These are phyloP conservation scores for Auriscalpium orientale DNA, from an alignment of 768 basidiomycete genomes.

Conservation along the genomic window DNA sequence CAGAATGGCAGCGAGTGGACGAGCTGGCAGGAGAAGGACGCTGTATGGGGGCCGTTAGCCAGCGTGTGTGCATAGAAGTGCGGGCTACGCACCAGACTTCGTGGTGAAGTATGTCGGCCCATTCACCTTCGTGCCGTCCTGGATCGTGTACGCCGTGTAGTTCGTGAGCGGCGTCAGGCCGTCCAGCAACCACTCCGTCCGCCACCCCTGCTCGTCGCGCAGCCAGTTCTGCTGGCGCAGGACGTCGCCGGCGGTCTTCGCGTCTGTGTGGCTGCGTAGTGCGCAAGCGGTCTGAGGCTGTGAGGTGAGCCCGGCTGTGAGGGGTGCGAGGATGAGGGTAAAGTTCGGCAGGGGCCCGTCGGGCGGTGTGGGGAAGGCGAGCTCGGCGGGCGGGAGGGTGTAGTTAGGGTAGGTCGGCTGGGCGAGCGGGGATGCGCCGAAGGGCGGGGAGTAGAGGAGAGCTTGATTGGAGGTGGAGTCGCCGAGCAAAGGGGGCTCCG, in stretches of 20 bases:
- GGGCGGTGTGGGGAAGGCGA: constrained; percentile 37
- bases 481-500: constrained; percentile 48
- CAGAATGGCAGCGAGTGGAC: constrained; percentile 70
- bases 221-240: constrained; percentile 48
- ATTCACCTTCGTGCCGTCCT: constrained; percentile 47
- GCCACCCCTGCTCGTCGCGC: constrained; percentile 49
- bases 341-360: constrained; percentile 34
- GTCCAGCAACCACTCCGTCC: constrained; percentile 59
- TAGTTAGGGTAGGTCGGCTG: constrained; percentile 67
- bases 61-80: neutral
- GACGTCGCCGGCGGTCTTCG: constrained; percentile 16
- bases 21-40: constrained; percentile 61
- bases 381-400: constrained; percentile 54
- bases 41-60: constrained; percentile 30
- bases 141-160: constrained; percentile 67
- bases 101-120: constrained; percentile 68
- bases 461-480: constrained; percentile 72
- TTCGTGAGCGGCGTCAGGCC: constrained; percentile 60
- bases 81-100: constrained; percentile 50
- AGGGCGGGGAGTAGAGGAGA: constrained; percentile 61
- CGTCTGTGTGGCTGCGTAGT: constrained; percentile 29
- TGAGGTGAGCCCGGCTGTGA: constrained; percentile 32
- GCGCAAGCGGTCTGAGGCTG: constrained; percentile 55
- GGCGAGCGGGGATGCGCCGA: constrained; percentile 23
- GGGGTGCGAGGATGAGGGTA: constrained; percentile 49